A percentile compares a stretch with the other conserved stretches of the same genome.
phyloP scores from a whole-genome alignment of 441 rosid genomes.

The Erysimum cheiri region DNA sequence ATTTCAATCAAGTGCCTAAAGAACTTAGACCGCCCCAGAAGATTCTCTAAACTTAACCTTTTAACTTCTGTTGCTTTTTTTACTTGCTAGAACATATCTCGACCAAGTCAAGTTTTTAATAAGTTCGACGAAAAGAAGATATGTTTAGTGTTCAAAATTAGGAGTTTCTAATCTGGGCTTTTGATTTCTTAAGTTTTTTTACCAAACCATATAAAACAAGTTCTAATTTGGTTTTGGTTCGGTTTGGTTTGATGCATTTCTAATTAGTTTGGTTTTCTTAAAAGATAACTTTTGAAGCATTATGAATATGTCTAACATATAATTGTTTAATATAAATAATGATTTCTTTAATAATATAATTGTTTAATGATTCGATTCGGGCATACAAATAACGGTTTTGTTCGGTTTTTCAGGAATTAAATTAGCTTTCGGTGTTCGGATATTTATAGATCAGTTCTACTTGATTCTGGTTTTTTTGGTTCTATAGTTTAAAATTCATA shows the following conservation, averaged over 20 bases:
- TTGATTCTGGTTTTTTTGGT: too few species aligned
- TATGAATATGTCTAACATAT: too few species aligned
- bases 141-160: not conserved
- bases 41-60: slow-evolving; percentile 49
- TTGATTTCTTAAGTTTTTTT: not conserved
- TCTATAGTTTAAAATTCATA: too few species aligned
- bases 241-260: not conserved
- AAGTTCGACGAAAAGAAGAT: not conserved
- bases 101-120: slow-evolving; percentile 2
- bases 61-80: not conserved
- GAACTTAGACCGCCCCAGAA: slow-evolving; percentile 74
- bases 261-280: not conserved
- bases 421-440: too few species aligned
- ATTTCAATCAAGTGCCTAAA: slow-evolving; percentile 67
- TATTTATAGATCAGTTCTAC: too few species aligned
- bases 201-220: not conserved
- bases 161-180: not conserved
- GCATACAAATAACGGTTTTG: too few species aligned
- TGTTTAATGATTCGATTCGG: too few species aligned
- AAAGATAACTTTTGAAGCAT: too few species aligned
- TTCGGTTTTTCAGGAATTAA: too few species aligned
- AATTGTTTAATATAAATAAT: too few species aligned
- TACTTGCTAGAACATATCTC: not conserved
- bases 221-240: not conserved
- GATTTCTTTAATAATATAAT: too few species aligned